Percentiles rank a stretch among this genome's conserved stretches.
phyloP scores from a whole-genome alignment of 805 yeast species.

The Starmerella kuoi region DNA sequence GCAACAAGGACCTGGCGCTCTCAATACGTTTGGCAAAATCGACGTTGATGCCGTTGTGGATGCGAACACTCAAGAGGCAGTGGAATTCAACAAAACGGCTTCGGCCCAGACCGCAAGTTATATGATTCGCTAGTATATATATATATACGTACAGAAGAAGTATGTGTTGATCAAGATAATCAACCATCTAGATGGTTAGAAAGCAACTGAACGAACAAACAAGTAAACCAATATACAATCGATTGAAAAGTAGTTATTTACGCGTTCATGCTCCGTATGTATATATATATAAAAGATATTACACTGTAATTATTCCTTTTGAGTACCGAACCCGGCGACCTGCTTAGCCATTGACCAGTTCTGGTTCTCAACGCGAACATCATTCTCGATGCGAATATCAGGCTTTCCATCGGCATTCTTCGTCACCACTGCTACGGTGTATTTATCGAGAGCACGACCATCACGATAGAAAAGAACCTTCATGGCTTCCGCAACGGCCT shows the following conservation, averaged over 20 bases:
- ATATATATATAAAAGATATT: too few relatives aligned
- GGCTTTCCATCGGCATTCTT: conserved; percentile 45
- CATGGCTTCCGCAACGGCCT: conserved; percentile 75
- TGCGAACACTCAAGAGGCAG: conserved; percentile 30
- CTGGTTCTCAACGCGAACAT: conserved; percentile 18
- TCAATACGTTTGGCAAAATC: conserved; percentile 51
- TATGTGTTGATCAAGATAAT: too few relatives aligned
- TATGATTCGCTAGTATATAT: conserved; percentile 19
- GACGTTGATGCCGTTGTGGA: conserved; percentile 47
- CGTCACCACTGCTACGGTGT: conserved; percentile 64
- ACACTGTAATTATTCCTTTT: conserved; percentile 11
- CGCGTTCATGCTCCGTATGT: too few relatives aligned
- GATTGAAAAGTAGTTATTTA: too few relatives aligned
- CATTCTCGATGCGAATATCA: conserved; percentile 30
- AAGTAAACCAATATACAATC: too few relatives aligned
- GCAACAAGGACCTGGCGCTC: conserved; percentile 28
- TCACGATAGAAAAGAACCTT: conserved; percentile 91
- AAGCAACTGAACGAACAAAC: too few relatives aligned
- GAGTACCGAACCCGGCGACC: conserved; percentile 72
- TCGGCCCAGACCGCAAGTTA: conserved; percentile 20
- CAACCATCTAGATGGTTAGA: too few relatives aligned
- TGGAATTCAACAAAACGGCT: conserved; percentile 18
- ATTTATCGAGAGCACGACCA: conserved; percentile 83
- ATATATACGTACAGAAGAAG: too few relatives aligned
- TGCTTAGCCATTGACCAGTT: conserved; percentile 59